Evolutionary conservation across 1,139 yeast genomes (phyloP).

Genomic region (Suhomyces ambrosiae): DNA sequence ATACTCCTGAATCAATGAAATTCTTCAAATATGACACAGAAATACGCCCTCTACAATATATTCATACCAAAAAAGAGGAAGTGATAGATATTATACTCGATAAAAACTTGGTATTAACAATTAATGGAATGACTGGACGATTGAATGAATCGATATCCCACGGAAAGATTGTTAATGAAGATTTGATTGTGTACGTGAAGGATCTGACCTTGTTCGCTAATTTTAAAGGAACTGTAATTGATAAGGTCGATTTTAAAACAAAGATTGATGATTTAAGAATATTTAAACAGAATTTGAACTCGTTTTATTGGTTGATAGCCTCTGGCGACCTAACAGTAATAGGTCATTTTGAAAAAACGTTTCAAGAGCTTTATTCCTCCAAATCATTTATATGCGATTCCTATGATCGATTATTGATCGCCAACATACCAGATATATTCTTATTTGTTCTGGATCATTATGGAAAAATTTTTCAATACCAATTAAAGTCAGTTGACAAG

Average conservation of each 20-base stretch:
- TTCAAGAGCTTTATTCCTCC: background rate
- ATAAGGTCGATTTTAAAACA: background rate
- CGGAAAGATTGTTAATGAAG: background rate
- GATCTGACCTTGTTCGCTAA: background rate
- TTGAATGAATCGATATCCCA: background rate
- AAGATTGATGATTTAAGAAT: background rate
- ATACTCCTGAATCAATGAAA: background rate
- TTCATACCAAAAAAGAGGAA: background rate
- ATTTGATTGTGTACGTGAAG: background rate
- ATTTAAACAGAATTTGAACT: background rate
- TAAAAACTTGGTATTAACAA: background rate
- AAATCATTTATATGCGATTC: background rate
- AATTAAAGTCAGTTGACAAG: background rate
- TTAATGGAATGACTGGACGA: background rate
- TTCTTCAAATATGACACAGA: background rate
- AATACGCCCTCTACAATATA: background rate
- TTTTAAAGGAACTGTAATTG: background rate
- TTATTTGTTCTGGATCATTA: conserved; percentile 5
- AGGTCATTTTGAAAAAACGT: background rate
- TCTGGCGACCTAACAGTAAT: background rate
- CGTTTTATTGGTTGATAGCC: background rate
- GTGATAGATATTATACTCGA: background rate
- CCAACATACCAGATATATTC: background rate
- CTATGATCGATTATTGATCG: background rate
- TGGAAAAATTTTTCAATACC: conserved; percentile 5